These are phyloP conservation scores for Aspergillus carlsbadensis DNA, from an alignment of 495 filamentous ascomycete species.

Conservation along the genomic window DNA sequence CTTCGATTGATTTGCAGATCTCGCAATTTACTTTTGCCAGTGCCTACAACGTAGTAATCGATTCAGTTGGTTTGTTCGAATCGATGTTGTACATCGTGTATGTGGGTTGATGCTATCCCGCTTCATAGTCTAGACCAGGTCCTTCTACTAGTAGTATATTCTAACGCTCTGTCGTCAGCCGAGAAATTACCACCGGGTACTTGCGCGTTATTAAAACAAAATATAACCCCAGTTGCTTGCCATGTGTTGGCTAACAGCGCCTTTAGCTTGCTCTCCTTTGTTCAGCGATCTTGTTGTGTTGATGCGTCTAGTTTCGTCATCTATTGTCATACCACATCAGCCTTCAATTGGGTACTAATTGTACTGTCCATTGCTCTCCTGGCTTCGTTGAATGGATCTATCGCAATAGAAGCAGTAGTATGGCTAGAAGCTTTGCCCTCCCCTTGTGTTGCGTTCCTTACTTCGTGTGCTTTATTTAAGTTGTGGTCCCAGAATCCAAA, in stretches of 20 bases:
- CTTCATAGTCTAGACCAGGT: neutral
- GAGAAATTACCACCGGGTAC: neutral
- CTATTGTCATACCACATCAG: neutral
- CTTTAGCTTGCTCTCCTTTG: neutral
- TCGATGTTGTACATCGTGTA: no score
- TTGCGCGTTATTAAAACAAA: neutral
- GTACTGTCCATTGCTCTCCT: no score
- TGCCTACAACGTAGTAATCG: neutral
- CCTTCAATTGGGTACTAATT: no score
- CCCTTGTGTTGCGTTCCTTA: no score
- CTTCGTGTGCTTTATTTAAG: no score
- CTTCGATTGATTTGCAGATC: constrained; percentile 1
- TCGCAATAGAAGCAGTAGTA: no score
- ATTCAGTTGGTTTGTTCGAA: neutral
- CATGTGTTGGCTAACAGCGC: neutral
- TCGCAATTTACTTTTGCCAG: neutral
- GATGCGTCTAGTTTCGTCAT: neutral
- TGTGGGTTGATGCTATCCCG: neutral
- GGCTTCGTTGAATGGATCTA: no score
- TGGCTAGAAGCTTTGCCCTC: no score
- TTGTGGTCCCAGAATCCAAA: no score
- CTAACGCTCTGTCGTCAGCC: constrained; percentile 2
- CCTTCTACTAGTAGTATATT: neutral
- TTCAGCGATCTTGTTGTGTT: neutral
- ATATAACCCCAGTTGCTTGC: neutral